Percentiles rank a stretch among this genome's conserved stretches.
phyloP scores from a whole-genome alignment of 108 stramenopile species.

The Aurantiochytrium sp. region DNA sequence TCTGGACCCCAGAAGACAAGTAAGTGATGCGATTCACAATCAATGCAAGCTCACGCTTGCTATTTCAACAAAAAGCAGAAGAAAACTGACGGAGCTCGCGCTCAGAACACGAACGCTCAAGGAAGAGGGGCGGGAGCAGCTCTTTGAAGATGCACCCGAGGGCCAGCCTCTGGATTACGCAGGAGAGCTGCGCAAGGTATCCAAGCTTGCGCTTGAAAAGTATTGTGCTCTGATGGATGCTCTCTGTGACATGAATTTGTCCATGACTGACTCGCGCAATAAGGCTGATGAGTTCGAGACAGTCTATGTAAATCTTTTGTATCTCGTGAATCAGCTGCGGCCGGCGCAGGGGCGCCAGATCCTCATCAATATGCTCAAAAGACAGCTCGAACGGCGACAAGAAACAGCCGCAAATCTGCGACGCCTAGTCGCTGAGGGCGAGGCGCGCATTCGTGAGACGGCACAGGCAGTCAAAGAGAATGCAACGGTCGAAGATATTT shows the following conservation, averaged over 20 bases:
- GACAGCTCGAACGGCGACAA: background rate
- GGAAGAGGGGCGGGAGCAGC: slow-evolving; percentile 12
- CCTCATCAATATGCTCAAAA: background rate
- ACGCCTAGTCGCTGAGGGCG: background rate
- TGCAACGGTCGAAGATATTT: background rate
- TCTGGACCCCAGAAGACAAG: background rate
- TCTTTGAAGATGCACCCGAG: background rate
- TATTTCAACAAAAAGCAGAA: background rate
- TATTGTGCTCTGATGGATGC: background rate
- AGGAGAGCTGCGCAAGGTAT: background rate
- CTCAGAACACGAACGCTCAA: background rate
- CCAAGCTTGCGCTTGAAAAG: background rate
- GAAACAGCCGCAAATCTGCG: background rate
- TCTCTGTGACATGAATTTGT: background rate
- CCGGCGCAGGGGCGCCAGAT: slow-evolving; percentile 1
- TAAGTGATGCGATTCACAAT: background rate
- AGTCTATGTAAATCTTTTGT: background rate
- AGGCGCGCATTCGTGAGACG: background rate
- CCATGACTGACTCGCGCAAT: background rate
- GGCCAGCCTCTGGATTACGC: background rate
- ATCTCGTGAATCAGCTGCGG: background rate
- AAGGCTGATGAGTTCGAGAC: background rate
- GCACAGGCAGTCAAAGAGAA: background rate
- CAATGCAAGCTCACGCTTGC: background rate
- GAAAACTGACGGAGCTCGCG: background rate